These are phyloP conservation scores for Prunus mume DNA, from an alignment of 306 rosid genomes.

Conservation along the genomic window DNA sequence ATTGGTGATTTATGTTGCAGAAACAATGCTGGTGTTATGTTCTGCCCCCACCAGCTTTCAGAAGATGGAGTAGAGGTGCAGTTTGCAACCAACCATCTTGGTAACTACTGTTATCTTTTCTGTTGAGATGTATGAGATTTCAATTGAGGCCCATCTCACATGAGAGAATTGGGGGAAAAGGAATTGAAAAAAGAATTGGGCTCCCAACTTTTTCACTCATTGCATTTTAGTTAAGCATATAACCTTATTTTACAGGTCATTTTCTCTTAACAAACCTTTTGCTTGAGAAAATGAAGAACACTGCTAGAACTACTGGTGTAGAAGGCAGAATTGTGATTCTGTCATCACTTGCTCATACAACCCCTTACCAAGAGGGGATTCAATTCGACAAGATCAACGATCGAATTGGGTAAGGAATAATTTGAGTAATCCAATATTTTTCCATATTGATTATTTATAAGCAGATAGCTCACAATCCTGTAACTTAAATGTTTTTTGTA, in stretches of 20 bases:
- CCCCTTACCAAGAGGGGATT: slow-evolving; percentile 59
- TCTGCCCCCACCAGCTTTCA: slow-evolving; percentile 79
- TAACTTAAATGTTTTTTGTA: background rate
- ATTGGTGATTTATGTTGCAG: slow-evolving; percentile 35
- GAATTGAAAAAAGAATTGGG: background rate
- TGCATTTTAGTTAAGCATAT: background rate
- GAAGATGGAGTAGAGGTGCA: slow-evolving; percentile 89
- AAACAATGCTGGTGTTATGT: slow-evolving; percentile 99
- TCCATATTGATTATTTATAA: background rate
- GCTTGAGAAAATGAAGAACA: slow-evolving; percentile 76
- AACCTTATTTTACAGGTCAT: slow-evolving; percentile 52
- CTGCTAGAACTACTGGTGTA: slow-evolving; percentile 56
- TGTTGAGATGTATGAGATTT: background rate
- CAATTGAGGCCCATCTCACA: background rate
- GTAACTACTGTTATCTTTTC: slow-evolving; percentile 26
- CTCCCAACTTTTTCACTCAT: background rate
- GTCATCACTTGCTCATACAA: slow-evolving; percentile 78
- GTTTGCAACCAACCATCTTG: slow-evolving; percentile 89
- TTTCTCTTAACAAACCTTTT: slow-evolving; percentile 74
- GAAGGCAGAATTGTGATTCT: slow-evolving; percentile 88
- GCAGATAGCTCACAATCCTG: background rate
- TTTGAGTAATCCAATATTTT: background rate
- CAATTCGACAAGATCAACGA: slow-evolving; percentile 68
- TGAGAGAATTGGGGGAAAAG: too few relatives aligned
- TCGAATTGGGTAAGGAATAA: slow-evolving; percentile 39